Conservation (phyloP, 2,329 filamentous ascomycete genomes). For the Mariannaea sp. region DNA sequence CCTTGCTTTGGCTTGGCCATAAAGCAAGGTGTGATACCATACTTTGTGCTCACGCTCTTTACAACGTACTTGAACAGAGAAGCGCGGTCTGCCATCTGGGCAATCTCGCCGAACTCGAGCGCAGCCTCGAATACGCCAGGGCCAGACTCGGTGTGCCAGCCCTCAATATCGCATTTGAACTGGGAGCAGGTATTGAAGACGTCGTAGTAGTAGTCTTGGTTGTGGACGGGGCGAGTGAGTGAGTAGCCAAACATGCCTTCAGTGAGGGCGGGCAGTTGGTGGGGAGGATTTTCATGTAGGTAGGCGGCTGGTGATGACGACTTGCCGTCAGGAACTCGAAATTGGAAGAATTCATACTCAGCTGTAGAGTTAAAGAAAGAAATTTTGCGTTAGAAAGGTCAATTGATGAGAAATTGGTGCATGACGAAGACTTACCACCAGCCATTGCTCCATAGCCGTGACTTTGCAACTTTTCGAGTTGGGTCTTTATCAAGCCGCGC, state of each 20-base stretch:
- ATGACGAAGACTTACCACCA: constrained; percentile 67
- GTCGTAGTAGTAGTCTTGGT: constrained; percentile 90
- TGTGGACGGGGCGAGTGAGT: constrained; percentile 82
- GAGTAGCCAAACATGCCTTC: constrained; percentile 98
- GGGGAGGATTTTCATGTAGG: constrained; percentile 72
- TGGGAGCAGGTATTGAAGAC: constrained; percentile 79
- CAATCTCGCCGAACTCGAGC: constrained; percentile 86
- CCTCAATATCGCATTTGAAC: constrained; percentile 83
- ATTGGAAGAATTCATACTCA: constrained; percentile 96
- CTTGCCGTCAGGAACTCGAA: constrained; percentile 66
- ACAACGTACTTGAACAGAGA: constrained; percentile 94
- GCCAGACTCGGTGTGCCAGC: constrained; percentile 94
- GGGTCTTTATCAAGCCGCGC: constrained; percentile 71
- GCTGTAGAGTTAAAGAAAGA: constrained; percentile 54
- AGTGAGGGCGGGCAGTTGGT: constrained; percentile 77
- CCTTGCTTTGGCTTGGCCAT: constrained; percentile 97
- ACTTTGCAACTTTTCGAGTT: constrained; percentile 68
- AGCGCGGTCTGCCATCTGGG: constrained; percentile 88
- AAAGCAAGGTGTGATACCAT: constrained; percentile 94
- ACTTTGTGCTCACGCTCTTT: constrained; percentile 83
- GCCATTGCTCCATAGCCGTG: constrained; percentile 84
- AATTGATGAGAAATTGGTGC: background rate
- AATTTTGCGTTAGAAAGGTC: constrained; percentile 4
- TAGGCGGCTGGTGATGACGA: constrained; percentile 73
- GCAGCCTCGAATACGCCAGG: constrained; percentile 96